Conservation (phyloP, 352 stramenopile genomes). For the Plasmopara halstedii region DNA sequence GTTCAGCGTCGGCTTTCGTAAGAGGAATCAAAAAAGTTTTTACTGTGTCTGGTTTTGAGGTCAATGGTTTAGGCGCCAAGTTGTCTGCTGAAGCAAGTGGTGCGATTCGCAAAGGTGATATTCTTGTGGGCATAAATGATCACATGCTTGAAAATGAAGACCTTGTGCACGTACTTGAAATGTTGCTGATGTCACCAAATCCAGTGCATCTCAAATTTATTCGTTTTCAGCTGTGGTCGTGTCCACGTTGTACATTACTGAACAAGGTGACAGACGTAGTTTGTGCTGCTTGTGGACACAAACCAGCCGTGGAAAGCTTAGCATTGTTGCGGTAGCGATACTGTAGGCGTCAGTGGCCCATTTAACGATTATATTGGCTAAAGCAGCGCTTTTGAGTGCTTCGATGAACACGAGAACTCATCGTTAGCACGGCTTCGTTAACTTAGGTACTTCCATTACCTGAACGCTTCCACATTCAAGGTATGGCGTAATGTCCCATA, state of each 20-base stretch:
- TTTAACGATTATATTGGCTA: no score
- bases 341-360: no score
- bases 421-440: no score
- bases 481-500: no score
- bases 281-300: slow-evolving; percentile 52
- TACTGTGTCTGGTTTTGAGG: slow-evolving; percentile 52
- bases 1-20: not conserved
- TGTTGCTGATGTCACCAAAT: slow-evolving; percentile 59
- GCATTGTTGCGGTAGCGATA: not conserved
- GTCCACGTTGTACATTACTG: slow-evolving; percentile 64
- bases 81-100: slow-evolving; percentile 63
- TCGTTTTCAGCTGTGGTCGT: slow-evolving; percentile 53
- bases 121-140: slow-evolving; percentile 56
- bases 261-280: slow-evolving; percentile 30
- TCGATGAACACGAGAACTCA: no score
- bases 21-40: slow-evolving; percentile 31
- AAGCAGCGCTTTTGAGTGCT: no score
- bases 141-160: slow-evolving; percentile 33
- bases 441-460: no score
- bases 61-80: slow-evolving; percentile 52
- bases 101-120: slow-evolving; percentile 48
- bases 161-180: slow-evolving; percentile 55
- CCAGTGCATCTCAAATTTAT: slow-evolving; percentile 62
- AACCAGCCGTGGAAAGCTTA: slow-evolving; percentile 2
- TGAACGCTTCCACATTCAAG: no score